Base-by-base conservation (phyloP, 2,329 filamentous ascomycete genomes). In the Chrysoporthe puriensis region DNA sequence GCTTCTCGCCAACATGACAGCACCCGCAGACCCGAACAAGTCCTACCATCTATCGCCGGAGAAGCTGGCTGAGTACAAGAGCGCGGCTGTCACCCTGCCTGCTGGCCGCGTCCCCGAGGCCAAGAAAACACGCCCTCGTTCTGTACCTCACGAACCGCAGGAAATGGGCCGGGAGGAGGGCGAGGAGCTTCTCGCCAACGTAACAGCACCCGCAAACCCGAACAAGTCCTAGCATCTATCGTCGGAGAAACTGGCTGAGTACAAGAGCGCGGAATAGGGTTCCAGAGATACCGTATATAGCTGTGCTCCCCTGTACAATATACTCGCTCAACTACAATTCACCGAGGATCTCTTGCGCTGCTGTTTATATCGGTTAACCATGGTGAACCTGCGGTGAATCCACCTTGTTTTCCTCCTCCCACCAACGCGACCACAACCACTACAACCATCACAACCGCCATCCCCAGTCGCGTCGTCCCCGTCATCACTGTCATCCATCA, bases 1-100 rank as follows among this genome's bases (percentile, higher is more conserved):
- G 16, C 71, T 78, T 57, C 70, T 79, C 18, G 50, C 56, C 16
- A 74, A 72, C 59, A 75, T 79, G 72, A 65, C 70, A 32, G 72
- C 72, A 11, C 73, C 72, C 1, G 66, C 73, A 0, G 52, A 64
- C 1, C 68, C 72, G 0, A 70, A 66, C 1, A 50, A 63, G 4
- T 70, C 73, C 64, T 77, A 78, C 71, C 74, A 73, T 52, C 57
- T 69, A 18, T 44, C 60, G 16, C 54, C 66, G n/a, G 69, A 66
- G 46, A 63, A 56, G 44, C 44, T 63, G 14, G 66, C 50, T 26
- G 62, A 64, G 42, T 63, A 48, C 64, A 64, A 60, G 58, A 40
- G 26, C 46, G 34, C 43, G 14, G 43, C 40, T 32, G n/a, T 62
- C 46, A 9, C 48, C n/a, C 32, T 61, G 36, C 44, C 40, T 43